Evolutionary conservation across 306 rosid species (phyloP).

Genomic region (Glycine soja): DNA sequence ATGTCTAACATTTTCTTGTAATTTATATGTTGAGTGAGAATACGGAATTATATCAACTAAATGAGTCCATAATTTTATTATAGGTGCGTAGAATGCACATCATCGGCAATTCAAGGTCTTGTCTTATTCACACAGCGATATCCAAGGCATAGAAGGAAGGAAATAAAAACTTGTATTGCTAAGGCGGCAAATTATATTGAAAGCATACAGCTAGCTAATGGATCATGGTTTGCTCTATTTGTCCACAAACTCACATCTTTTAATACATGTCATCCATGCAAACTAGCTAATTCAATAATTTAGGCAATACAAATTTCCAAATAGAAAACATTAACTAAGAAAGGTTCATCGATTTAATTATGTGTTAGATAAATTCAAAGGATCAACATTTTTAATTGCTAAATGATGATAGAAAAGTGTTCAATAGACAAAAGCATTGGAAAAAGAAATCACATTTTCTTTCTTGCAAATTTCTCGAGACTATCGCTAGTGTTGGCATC

Average conservation of each 20-base stretch:
- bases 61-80: neutral
- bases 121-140: conserved; percentile 49
- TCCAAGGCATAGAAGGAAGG: conserved; percentile 57
- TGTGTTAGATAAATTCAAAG: no score
- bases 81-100: conserved; percentile 80
- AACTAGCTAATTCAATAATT: neutral
- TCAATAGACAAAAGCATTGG: neutral
- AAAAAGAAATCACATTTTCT: neutral
- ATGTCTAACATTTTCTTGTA: conserved; percentile 41
- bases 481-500: no score
- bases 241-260: neutral
- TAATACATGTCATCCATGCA: neutral
- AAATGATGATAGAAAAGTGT: neutral
- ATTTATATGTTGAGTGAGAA: neutral
- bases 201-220: conserved; percentile 64
- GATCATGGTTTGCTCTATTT: conserved; percentile 66
- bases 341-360: no score
- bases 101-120: conserved; percentile 71
- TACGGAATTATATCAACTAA: conserved; percentile 10
- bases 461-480: neutral
- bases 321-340: no score
- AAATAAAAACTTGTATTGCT: conserved; percentile 60
- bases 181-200: conserved; percentile 60
- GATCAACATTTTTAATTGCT: neutral
- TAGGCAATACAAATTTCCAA: neutral